Conservation (phyloP, 345 rosid species). For the Brassica incana region DNA sequence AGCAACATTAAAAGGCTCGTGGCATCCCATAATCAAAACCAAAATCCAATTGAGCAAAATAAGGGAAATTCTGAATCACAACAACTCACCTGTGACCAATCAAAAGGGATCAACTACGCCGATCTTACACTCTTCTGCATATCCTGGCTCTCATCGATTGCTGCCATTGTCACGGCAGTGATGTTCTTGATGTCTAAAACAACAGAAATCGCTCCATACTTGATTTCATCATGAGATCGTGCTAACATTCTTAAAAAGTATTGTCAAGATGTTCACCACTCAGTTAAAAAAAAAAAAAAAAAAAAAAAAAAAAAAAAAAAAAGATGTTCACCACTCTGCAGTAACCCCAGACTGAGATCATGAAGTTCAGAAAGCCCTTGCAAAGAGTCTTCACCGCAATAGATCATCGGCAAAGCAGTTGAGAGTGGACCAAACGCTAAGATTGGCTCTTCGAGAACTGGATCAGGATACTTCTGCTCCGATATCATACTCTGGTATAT, state of each 20-base stretch:
- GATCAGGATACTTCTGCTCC: conserved; percentile 83
- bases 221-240: conserved; percentile 69
- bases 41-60: conserved; percentile 62
- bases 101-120: conserved; percentile 68
- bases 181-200: conserved; percentile 56
- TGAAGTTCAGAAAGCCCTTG: conserved; percentile 56
- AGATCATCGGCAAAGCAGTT: conserved; percentile 72
- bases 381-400: conserved; percentile 65
- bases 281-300: not conserved
- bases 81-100: conserved; percentile 50
- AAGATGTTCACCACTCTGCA: too few relatives aligned
- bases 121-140: conserved; percentile 74
- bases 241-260: conserved; percentile 73
- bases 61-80: conserved; percentile 59
- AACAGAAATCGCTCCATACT: conserved; percentile 54
- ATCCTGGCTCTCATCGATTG: conserved; percentile 44
- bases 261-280: conserved; percentile 66
- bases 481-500: conserved; percentile 68
- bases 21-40: conserved; percentile 74
- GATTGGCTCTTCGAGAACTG: conserved; percentile 66
- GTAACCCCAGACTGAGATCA: conserved; percentile 32
- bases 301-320: too few relatives aligned
- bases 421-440: conserved; percentile 63
- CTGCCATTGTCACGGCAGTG: conserved; percentile 31
- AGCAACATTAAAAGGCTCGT: conserved; percentile 51